Percentiles rank a stretch among this genome's conserved stretches.
Conservation (phyloP, 1,284 basidiomycete species). For the Rhodotorula sp. region DNA sequence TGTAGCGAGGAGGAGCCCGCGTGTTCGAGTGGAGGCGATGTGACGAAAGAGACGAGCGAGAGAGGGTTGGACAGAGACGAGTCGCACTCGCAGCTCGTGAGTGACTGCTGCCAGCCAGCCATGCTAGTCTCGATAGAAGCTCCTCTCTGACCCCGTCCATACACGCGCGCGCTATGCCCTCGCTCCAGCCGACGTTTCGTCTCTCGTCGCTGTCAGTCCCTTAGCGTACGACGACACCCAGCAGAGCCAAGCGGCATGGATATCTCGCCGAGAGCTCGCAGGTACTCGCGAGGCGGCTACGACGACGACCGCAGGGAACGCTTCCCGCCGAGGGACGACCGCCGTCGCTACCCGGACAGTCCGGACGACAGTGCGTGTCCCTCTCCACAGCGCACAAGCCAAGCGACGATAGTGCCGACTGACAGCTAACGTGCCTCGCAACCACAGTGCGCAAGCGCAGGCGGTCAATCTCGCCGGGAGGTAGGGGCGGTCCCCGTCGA, state of each 20-base stretch:
- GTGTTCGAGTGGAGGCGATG: too few relatives aligned
- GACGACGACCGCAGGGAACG: slow-evolving; percentile 6
- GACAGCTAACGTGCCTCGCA: neutral
- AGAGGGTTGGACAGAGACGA: slow-evolving; percentile 1
- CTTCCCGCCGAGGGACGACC: neutral
- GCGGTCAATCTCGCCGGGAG: slow-evolving; percentile 12
- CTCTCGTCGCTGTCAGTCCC: neutral
- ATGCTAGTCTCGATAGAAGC: neutral
- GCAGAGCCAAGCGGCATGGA: slow-evolving; percentile 1
- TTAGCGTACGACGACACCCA: neutral
- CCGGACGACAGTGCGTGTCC: neutral
- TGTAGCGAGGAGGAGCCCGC: too few relatives aligned
- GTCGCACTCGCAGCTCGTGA: neutral
- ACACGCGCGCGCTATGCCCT: neutral
- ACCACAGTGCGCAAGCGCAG: slow-evolving; percentile 21
- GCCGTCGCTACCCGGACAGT: neutral
- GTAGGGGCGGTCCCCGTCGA: slow-evolving; percentile 10
- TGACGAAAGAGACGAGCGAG: too few relatives aligned
- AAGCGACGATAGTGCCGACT: neutral
- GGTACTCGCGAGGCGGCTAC: slow-evolving; percentile 7
- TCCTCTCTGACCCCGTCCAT: neutral
- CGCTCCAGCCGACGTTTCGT: neutral
- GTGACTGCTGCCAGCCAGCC: neutral
- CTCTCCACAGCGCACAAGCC: neutral
- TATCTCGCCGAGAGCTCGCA: neutral